Conservation (phyloP, 202 grass and related monocot genomes). For the Elaeis oleifera region DNA sequence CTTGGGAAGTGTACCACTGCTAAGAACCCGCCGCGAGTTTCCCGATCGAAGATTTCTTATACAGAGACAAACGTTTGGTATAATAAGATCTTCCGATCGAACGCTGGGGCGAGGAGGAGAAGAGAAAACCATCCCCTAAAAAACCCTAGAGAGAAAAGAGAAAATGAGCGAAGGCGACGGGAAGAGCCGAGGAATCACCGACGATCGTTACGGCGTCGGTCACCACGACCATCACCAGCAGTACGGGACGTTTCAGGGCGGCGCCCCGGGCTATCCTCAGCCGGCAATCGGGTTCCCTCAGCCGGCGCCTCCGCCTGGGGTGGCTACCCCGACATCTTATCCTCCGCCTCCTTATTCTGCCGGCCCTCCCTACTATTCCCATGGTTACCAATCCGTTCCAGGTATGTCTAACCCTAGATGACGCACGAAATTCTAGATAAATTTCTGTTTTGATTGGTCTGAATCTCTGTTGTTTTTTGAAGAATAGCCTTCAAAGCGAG, state of each 20-base stretch:
- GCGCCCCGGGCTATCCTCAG: constrained; percentile 23
- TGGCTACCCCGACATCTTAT: constrained; percentile 3
- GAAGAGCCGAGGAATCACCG: background rate
- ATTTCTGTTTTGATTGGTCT: too few species aligned
- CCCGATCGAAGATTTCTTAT: too few species aligned
- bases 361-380: constrained; percentile 37
- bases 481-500: too few species aligned
- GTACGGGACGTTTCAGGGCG: constrained; percentile 55
- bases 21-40: too few species aligned
- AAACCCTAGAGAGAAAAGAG: constrained; percentile 23
- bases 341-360: constrained; percentile 39
- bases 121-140: constrained; percentile 2
- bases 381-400: constrained; percentile 43
- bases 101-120: background rate
- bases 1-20: too few species aligned
- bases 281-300: constrained; percentile 54
- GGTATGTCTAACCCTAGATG: constrained; percentile 23
- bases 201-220: constrained; percentile 1
- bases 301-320: constrained; percentile 45
- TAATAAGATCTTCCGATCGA: too few species aligned
- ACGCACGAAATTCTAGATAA: too few species aligned
- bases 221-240: constrained; percentile 36
- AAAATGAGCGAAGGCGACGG: constrained; percentile 4
- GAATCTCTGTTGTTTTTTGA: too few species aligned
- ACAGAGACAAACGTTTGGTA: too few species aligned